Percentiles rank a stretch among this genome's conserved stretches.
phyloP scores from a whole-genome alignment of 345 rosid genomes.

The Salix brachista region DNA sequence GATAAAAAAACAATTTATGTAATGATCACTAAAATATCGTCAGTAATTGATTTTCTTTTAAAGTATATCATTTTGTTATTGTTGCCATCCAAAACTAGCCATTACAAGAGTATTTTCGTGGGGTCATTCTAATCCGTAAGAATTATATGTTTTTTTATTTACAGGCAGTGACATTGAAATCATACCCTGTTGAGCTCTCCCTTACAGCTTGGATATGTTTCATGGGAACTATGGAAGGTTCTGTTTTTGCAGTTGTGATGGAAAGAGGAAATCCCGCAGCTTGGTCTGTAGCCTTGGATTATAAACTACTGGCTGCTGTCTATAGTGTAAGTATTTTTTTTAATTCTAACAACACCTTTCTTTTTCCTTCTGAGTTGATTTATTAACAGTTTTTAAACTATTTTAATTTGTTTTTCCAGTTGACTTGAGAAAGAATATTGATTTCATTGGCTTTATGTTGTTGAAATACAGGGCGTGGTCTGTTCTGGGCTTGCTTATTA shows the following conservation, averaged over 20 bases:
- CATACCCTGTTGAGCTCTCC: conserved; percentile 74
- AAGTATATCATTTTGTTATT: too few relatives aligned
- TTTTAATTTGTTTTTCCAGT: neutral
- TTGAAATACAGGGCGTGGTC: conserved; percentile 47
- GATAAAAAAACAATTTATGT: neutral
- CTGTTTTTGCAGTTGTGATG: conserved; percentile 42
- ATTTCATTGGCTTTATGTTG: neutral
- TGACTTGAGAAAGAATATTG: neutral
- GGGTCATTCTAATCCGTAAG: neutral
- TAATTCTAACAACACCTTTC: neutral
- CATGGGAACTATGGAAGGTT: conserved; percentile 59
- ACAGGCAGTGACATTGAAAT: conserved; percentile 51
- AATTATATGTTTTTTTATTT: neutral
- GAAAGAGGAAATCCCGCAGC: conserved; percentile 49
- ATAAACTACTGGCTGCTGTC: conserved; percentile 35
- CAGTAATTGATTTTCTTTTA: too few relatives aligned
- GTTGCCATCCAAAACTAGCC: too few relatives aligned
- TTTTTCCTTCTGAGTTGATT: neutral
- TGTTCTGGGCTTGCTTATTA: conserved; percentile 55
- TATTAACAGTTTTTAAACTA: neutral
- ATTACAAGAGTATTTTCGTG: neutral
- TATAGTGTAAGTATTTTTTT: conserved; percentile 41
- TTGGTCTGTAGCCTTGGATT: conserved; percentile 47
- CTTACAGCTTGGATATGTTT: conserved; percentile 62
- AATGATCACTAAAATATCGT: neutral